Base-by-base conservation (phyloP, 192 early-diverging fungal genomes). In the Coemansia sp. region DNA sequence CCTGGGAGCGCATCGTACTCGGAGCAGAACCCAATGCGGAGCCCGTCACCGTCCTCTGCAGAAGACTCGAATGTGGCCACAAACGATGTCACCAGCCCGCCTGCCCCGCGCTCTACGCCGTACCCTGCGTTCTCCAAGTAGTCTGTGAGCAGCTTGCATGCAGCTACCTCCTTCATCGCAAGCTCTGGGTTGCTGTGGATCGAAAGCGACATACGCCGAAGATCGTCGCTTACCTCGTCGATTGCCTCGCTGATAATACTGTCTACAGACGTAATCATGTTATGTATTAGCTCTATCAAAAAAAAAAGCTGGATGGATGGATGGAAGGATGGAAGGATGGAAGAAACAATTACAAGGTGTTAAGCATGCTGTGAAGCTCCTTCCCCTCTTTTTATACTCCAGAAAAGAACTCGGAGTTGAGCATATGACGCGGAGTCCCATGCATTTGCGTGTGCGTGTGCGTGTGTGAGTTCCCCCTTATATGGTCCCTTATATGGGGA, bases 61-160 rank as follows among this genome's bases (percentile, higher is more conserved):
- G 86, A 16, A 13, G 40, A 70, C 9, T 64, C 63, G 61, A 86
- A 91, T 33, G 88, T 86, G 23, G 92, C 90, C 25, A 87, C 67
- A 69, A 95, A 95, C 0, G 90, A 89, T 1, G 93, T 95, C 43
- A 86, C 75, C 13, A 95, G 61, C 0, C 84, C 88, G 72, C 61
- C 89, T 6, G 85, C 88, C 13, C 81, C 53, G 2, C 80, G 85
- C 18, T 82, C 79, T 21, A 94, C 83, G 1, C 61, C 29, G 64
- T 90, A 94, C 18, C 89, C 90, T 51, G 87, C 73, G 29, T 58
- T 59, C 63, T 87, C 78, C 7, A 95, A 71, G 72, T 87, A 93
- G 10, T 87, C 63, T 0, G 88, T 85, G 51, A 95, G 78, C 18
- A 88, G 42, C 1, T 76, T 66, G 66, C 87, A 84, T 2, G 93